Base-by-base conservation (phyloP, 2,329 filamentous ascomycete genomes). In the Didymosphaeria variabile region DNA sequence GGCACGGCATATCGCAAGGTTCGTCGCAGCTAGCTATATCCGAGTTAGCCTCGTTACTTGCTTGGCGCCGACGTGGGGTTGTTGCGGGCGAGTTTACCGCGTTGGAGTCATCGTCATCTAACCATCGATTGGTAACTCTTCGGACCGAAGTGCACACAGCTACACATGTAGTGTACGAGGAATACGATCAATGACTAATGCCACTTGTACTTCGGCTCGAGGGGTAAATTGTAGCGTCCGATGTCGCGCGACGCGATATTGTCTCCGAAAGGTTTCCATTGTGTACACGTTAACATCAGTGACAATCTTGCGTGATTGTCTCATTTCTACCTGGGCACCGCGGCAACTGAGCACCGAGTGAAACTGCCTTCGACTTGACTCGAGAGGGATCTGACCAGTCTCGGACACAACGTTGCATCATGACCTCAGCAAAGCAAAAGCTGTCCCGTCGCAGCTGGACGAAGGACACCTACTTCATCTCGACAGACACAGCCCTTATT, bases 391-490 rank as follows among this genome's bases (percentile, higher is more conserved):
- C 17, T 36, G 34, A 12, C 9, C 10, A 7, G 13, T 36, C 13
- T 36, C 34, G 13, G 6, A 29, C 26, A 29, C 26, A 29, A 29
- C 26, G 6, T 29, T 29, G 26, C 26, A 6, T 32, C 21, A 61
- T 58, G 59, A 45, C 46, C 19, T 50, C 44, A 12, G 50, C 38
- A 34, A 59, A 62, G 32, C 51, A 61, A 23, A 38, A 47, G 2
- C 15, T 53, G 3, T 44, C 56, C n/a, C 55, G 46, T 38, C 58
- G 55, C 21, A 56, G 45, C 1, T 63, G 61, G 58, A 49, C 36
- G 8, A 60, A 57, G n/a, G 55, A 59, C 13, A 49, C 36, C 5
- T 61, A 63, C 52, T 29, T 64, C 21, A 59, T 61, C 9, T 64
- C 62, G 15, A 61, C 62, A 3, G 56, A 64, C 34, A 5, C 56